Conservation (phyloP, 2,329 filamentous ascomycete genomes). For the Teratosphaeria zuluensis region DNA sequence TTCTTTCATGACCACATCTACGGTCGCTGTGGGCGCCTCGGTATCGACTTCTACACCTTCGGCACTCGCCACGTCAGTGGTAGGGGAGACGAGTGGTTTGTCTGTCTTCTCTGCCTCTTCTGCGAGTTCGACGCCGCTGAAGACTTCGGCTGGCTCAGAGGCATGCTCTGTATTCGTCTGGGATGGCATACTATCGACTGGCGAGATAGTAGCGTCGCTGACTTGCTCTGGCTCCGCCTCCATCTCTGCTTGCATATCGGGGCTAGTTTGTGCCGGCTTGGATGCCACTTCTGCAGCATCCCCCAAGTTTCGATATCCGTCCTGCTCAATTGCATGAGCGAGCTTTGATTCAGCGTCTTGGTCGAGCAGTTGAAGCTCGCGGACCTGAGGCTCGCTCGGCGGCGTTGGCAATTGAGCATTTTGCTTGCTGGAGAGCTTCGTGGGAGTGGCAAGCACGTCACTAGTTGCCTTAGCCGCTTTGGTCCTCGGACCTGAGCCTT, state of each 20-base stretch:
- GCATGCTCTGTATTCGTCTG: too few relatives aligned
- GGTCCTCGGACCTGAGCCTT: conserved; percentile 10
- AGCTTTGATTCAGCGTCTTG: background rate
- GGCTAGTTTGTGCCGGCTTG: too few relatives aligned
- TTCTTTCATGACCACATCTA: background rate
- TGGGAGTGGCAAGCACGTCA: background rate
- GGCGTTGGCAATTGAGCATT: background rate
- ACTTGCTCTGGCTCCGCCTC: background rate
- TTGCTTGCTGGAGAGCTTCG: background rate
- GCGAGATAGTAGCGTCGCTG: background rate
- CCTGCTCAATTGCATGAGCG: background rate
- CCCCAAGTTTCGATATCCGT: too few relatives aligned
- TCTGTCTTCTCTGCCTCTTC: too few relatives aligned
- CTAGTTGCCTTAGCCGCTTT: background rate
- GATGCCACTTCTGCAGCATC: too few relatives aligned
- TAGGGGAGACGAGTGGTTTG: too few relatives aligned
- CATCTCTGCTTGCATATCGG: too few relatives aligned
- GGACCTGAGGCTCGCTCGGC: background rate
- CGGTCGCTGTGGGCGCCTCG: too few relatives aligned
- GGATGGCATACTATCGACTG: background rate
- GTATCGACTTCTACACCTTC: too few relatives aligned
- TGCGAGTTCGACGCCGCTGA: too few relatives aligned
- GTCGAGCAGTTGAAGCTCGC: background rate
- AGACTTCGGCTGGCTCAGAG: too few relatives aligned
- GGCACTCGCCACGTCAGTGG: too few relatives aligned